Evolutionary conservation across 1,284 basidiomycete genomes (phyloP).

Genomic region (Naganishia sp.): DNA sequence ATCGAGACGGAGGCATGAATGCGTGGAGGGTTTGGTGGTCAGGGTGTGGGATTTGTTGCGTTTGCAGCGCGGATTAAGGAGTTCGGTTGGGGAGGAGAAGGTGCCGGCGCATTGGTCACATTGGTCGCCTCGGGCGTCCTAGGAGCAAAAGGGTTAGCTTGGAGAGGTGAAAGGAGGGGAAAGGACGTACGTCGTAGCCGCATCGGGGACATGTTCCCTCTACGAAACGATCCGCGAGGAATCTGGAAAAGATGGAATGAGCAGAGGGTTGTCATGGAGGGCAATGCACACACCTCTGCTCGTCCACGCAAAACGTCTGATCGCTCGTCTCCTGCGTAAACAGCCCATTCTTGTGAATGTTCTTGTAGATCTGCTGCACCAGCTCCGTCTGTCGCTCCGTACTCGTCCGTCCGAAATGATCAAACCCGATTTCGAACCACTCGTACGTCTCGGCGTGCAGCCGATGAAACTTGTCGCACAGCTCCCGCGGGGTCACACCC

Average conservation of each 20-base stretch:
- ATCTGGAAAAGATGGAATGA: constrained; percentile 57
- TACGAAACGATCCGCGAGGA: constrained; percentile 91
- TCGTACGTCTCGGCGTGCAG: constrained; percentile 91
- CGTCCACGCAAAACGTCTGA: constrained; percentile 91
- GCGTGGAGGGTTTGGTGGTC: constrained; percentile 75
- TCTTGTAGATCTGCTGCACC: constrained; percentile 80
- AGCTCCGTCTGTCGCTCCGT: constrained; percentile 87
- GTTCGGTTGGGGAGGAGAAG: constrained; percentile 82
- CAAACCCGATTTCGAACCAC: constrained; percentile 74
- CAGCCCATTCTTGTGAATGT: constrained; percentile 73
- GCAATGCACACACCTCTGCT: constrained; percentile 65
- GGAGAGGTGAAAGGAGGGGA: background rate
- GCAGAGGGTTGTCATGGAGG: background rate
- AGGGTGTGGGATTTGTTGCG: constrained; percentile 78
- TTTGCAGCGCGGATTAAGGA: constrained; percentile 93
- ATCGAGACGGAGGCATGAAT: constrained; percentile 91
- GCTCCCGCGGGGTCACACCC: constrained; percentile 76
- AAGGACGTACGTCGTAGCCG: constrained; percentile 65
- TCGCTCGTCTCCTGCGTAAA: constrained; percentile 81
- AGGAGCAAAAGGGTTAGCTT: constrained; percentile 24
- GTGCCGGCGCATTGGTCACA: constrained; percentile 94
- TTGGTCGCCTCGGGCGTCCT: constrained; percentile 98
- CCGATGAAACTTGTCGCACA: constrained; percentile 91
- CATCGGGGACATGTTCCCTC: constrained; percentile 93
- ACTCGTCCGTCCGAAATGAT: constrained; percentile 95